A percentile compares a stretch with the other conserved stretches of the same genome.
These are phyloP conservation scores for Stagonosporopsis rhizophila DNA, from an alignment of 2,329 filamentous ascomycete genomes.

Conservation along the genomic window DNA sequence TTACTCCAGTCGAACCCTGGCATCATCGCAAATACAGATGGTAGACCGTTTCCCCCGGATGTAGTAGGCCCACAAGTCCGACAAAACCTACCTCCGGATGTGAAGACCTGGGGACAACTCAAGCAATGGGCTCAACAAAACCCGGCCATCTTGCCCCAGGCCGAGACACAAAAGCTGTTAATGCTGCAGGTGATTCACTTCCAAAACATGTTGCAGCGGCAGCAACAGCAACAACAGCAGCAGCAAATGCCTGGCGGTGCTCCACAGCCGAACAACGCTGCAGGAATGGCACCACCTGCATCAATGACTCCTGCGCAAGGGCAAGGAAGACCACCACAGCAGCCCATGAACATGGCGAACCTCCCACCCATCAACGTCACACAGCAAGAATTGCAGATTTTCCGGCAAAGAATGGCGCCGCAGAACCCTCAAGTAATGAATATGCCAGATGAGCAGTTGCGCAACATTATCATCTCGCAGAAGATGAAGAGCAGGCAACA, in stretches of 20 bases:
- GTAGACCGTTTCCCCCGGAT: slow-evolving; percentile 40
- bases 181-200: slow-evolving; percentile 54
- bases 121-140: slow-evolving; percentile 62
- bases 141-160: slow-evolving; percentile 35
- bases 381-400: slow-evolving; percentile 50
- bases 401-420: slow-evolving; percentile 45
- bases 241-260: slow-evolving; percentile 29
- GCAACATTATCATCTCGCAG: slow-evolving; percentile 34
- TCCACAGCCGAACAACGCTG: slow-evolving; percentile 27
- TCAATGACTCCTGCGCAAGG: slow-evolving; percentile 48
- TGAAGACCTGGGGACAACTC: slow-evolving; percentile 64
- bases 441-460: slow-evolving; percentile 34
- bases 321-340: slow-evolving; percentile 37
- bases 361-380: slow-evolving; percentile 42
- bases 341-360: slow-evolving; percentile 36
- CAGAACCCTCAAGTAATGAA: slow-evolving; percentile 34
- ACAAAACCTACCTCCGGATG: slow-evolving; percentile 54
- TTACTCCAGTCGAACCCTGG: slow-evolving; percentile 44
- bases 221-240: slow-evolving; percentile 10
- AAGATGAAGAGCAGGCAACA: slow-evolving; percentile 31
- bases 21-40: slow-evolving; percentile 43
- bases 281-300: slow-evolving; percentile 46
- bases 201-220: slow-evolving; percentile 47
- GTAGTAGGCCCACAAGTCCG: slow-evolving; percentile 34
- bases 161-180: slow-evolving; percentile 41